Evolutionary conservation across 2,329 filamentous ascomycete genomes (phyloP).

Genomic region (Apiospora marii): DNA sequence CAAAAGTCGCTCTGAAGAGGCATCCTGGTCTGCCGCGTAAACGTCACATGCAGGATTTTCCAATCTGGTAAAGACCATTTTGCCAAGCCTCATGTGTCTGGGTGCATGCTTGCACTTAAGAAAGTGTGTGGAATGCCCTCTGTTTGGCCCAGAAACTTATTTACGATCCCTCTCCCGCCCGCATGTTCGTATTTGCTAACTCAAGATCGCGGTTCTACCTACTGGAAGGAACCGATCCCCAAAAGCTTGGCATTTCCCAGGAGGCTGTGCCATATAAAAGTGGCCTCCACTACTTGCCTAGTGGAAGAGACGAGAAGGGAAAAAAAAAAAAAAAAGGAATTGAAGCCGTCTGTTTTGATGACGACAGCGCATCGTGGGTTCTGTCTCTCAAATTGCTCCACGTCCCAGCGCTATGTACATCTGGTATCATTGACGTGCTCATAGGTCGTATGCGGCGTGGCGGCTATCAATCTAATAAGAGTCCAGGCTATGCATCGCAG

Average conservation of each 20-base stretch:
- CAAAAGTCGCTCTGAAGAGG: neutral
- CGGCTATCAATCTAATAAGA: constrained; percentile 17
- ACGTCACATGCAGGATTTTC: constrained; percentile 21
- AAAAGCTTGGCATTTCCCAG: constrained; percentile 12
- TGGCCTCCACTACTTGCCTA: neutral
- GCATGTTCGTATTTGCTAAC: constrained; percentile 9
- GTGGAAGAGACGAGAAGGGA: neutral
- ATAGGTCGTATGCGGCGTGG: constrained; percentile 4
- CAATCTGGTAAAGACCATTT: constrained; percentile 4
- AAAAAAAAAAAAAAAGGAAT: neutral
- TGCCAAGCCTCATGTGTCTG: neutral
- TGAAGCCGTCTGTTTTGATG: constrained; percentile 9
- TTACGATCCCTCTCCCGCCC: neutral
- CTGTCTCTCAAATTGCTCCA: neutral
- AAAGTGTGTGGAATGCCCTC: constrained; percentile 1
- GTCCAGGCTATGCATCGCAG: neutral
- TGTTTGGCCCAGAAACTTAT: neutral
- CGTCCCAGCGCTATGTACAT: neutral
- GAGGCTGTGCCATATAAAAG: neutral
- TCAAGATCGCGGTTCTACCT: neutral
- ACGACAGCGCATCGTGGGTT: constrained; percentile 11
- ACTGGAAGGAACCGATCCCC: constrained; percentile 4
- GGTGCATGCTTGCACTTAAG: neutral
- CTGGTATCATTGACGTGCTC: neutral
- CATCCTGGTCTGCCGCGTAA: constrained; percentile 18